Base-by-base conservation (phyloP, 306 rosid species). In the Psophocarpus tetragonolobus region DNA sequence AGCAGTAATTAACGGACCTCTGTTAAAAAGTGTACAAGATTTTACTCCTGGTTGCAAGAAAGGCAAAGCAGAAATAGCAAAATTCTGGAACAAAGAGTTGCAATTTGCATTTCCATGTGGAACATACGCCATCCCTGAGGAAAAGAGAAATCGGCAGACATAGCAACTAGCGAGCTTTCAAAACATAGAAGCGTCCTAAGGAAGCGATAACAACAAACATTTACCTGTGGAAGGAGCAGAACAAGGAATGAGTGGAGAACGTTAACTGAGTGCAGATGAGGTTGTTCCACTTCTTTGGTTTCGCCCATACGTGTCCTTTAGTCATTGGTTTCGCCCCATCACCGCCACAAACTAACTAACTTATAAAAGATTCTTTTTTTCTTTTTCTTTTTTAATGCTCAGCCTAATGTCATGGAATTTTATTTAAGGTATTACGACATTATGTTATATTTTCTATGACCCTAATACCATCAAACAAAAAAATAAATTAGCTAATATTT, bases 121-220 rank as follows among this genome's bases (percentile, higher is more conserved):
- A 76, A 86, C 36, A 64, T 72, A 62, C 39, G 87, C 81, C 96
- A 90, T 90, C 71, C 75, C 88, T 87, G 81, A 75, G 68, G 68
- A 32, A 35, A 47, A 36, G 48, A 36, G 17, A 8, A 64, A 35
- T 64, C 30, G 36, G 45, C 12, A 3, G 29, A 5, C 14, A 29
- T 4, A 17, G 69, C 42, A 62, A 24, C 3, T 13, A 6, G 67
- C 18, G 29, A 61, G 45, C 47, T 63, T 17, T 63, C 47, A 35
- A 35, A 63, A 20, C 48, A 65, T 20, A 65, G 45, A 65, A 65
- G 17, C 17, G 17, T 24, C 8, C 21, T 0, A 29, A n/a, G 15
- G 45, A 63, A 33, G 47, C 57, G 10, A 30, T 17, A 38, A 18
- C 64, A 17, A 66, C 32, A 56, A 32, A 23, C n/a, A 53, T 20